These are phyloP conservation scores for Herpotrichia juniperi DNA, from an alignment of 2,329 filamentous ascomycete species.

Conservation along the genomic window DNA sequence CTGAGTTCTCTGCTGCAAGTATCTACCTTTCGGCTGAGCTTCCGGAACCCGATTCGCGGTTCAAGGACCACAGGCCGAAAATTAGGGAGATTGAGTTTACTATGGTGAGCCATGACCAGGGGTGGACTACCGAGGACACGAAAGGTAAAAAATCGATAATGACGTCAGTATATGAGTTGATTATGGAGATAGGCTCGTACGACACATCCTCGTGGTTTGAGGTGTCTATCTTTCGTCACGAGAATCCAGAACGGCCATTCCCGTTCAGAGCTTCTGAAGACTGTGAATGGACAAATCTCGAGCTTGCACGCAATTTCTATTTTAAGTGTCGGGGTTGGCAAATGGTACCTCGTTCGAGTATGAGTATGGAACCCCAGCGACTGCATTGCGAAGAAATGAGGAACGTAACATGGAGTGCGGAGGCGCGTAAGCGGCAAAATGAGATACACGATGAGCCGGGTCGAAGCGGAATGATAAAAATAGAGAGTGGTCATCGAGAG, in stretches of 20 bases:
- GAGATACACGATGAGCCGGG: neutral
- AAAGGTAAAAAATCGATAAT: slow-evolving; percentile 11
- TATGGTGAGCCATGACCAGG: slow-evolving; percentile 35
- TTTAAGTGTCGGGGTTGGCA: slow-evolving; percentile 16
- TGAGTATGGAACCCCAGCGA: slow-evolving; percentile 21
- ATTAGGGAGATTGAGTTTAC: slow-evolving; percentile 49
- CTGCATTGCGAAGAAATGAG: slow-evolving; percentile 6
- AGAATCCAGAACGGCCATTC: neutral
- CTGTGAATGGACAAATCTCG: slow-evolving; percentile 12
- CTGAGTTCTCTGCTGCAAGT: neutral
- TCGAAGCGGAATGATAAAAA: neutral
- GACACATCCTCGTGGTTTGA: slow-evolving; percentile 42
- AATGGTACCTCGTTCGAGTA: slow-evolving; percentile 25
- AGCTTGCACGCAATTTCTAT: neutral
- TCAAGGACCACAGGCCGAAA: slow-evolving; percentile 21
- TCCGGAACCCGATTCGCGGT: neutral
- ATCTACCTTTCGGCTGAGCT: neutral
- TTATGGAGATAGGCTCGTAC: slow-evolving; percentile 22
- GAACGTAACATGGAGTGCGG: neutral
- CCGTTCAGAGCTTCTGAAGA: neutral
- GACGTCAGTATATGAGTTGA: neutral
- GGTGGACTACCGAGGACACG: slow-evolving; percentile 37
- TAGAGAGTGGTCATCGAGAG: neutral
- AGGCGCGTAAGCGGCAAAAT: neutral
- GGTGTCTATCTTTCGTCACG: slow-evolving; percentile 33